Evolutionary conservation across 495 filamentous ascomycete species (phyloP).

Genomic region (Glarea lozoyensis): DNA sequence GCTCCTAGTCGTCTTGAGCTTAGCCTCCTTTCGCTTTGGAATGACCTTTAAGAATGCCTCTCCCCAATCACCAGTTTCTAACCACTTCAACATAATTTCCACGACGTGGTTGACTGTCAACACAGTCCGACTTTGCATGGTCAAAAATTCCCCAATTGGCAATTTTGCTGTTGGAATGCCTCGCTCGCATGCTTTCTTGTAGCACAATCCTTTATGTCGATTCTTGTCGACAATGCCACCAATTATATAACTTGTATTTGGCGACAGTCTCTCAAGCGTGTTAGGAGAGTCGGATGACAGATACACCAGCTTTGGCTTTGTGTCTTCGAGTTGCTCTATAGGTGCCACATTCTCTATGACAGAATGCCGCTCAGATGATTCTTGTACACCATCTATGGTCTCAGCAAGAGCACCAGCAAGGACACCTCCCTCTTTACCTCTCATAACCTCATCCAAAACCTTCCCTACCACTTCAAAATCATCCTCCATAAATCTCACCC

Average conservation of each 20-base stretch:
- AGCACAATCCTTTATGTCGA: conserved; percentile 87
- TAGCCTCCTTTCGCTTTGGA: conserved; percentile 75
- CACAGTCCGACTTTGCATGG: conserved; percentile 75
- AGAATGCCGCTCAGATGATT: neutral
- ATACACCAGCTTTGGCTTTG: conserved; percentile 52
- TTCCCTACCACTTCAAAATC: conserved; percentile 60
- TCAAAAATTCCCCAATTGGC: conserved; percentile 86
- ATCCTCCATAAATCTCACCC: conserved; percentile 55
- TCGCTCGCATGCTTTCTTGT: conserved; percentile 63
- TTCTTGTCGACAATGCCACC: conserved; percentile 95
- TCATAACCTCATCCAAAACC: conserved; percentile 34
- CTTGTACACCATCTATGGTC: neutral
- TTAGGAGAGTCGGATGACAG: conserved; percentile 79
- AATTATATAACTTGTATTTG: conserved; percentile 84
- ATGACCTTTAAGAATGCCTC: conserved; percentile 79
- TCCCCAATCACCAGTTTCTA: conserved; percentile 84
- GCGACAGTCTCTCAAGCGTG: conserved; percentile 68
- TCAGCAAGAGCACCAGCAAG: conserved; percentile 13
- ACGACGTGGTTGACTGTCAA: conserved; percentile 90
- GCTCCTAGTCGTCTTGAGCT: conserved; percentile 30
- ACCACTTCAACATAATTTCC: conserved; percentile 91
- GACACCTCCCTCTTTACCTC: conserved; percentile 12
- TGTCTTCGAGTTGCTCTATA: neutral
- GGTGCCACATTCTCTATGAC: neutral
- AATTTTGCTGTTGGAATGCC: conserved; percentile 82